A percentile compares a stretch with the other conserved stretches of the same genome.
These are phyloP conservation scores for Diplodia corticola DNA, from an alignment of 2,329 filamentous ascomycete species.

Conservation along the genomic window DNA sequence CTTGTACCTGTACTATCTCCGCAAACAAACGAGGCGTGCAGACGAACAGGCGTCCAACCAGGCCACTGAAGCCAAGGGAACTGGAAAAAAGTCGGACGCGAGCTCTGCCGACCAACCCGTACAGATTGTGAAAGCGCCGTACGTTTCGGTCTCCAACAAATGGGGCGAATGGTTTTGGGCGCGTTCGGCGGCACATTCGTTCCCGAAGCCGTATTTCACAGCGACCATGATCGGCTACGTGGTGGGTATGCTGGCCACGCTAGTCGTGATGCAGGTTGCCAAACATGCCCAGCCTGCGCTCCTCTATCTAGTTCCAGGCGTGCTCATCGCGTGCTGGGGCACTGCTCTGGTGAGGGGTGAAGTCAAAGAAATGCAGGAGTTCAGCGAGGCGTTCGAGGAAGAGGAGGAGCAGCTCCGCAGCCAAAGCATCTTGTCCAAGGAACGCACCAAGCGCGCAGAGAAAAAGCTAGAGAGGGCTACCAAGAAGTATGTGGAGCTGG, in stretches of 20 bases:
- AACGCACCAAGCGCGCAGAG: conserved; percentile 20
- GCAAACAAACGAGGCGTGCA: conserved; percentile 52
- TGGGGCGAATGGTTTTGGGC: conserved; percentile 90
- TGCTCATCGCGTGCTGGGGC: conserved; percentile 72
- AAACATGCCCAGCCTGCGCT: conserved; percentile 86
- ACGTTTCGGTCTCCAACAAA: conserved; percentile 59
- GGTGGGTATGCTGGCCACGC: conserved; percentile 72
- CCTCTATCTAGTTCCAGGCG: conserved; percentile 86
- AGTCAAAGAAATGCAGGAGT: conserved; percentile 73
- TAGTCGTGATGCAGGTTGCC: conserved; percentile 74
- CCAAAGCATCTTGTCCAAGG: conserved; percentile 17
- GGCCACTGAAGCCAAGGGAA: conserved; percentile 17
- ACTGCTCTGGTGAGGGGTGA: conserved; percentile 74
- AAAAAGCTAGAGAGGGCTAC: conserved; percentile 26
- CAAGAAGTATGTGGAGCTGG: conserved; percentile 17
- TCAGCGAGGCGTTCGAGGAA: conserved; percentile 65
- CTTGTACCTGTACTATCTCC: conserved; percentile 77
- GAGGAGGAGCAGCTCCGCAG: conserved; percentile 37
- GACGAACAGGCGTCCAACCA: conserved; percentile 12
- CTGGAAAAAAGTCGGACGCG: conserved; percentile 12
- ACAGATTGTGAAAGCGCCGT: conserved; percentile 41
- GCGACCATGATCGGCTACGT: conserved; percentile 76
- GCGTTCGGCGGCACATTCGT: conserved; percentile 47
- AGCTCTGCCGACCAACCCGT: not conserved
- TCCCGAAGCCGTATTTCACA: conserved; percentile 83